phyloP scores from a whole-genome alignment of 345 rosid genomes.

The Ricinus communis region DNA sequence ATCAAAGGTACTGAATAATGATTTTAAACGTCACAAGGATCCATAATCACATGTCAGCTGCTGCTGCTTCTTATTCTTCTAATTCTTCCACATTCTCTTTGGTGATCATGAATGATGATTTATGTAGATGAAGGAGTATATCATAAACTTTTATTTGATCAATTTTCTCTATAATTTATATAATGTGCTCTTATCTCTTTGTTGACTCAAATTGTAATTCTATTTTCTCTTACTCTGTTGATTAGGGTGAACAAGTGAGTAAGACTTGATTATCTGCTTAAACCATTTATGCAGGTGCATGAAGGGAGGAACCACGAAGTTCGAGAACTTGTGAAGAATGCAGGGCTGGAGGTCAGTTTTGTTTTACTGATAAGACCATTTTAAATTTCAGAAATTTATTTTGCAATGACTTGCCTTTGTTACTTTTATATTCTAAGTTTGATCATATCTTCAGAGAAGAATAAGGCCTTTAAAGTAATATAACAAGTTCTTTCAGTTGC shows the following conservation, averaged over 20 bases:
- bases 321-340: slow-evolving; percentile 87
- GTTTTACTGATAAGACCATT: slow-evolving; percentile 9
- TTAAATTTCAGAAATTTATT: neutral
- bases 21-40: neutral
- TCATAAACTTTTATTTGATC: neutral
- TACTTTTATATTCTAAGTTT: neutral
- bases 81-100: too few species aligned
- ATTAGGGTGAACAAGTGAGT: slow-evolving; percentile 2
- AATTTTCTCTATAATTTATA: neutral
- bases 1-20: neutral
- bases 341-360: slow-evolving; percentile 89
- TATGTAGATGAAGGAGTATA: neutral
- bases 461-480: neutral
- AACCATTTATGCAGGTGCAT: slow-evolving; percentile 62
- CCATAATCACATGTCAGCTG: neutral
- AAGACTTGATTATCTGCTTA: neutral
- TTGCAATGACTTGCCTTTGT: neutral
- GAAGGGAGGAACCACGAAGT: slow-evolving; percentile 98
- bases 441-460: slow-evolving; percentile 4
- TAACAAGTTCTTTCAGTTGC: neutral
- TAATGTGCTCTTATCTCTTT: neutral
- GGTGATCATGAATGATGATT: neutral
- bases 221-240: neutral
- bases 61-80: too few species aligned
- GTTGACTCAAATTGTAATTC: neutral